Percentiles rank a stretch among this genome's conserved stretches.
Conservation (phyloP, 2,329 filamentous ascomycete genomes). For the Coniella vitis region DNA sequence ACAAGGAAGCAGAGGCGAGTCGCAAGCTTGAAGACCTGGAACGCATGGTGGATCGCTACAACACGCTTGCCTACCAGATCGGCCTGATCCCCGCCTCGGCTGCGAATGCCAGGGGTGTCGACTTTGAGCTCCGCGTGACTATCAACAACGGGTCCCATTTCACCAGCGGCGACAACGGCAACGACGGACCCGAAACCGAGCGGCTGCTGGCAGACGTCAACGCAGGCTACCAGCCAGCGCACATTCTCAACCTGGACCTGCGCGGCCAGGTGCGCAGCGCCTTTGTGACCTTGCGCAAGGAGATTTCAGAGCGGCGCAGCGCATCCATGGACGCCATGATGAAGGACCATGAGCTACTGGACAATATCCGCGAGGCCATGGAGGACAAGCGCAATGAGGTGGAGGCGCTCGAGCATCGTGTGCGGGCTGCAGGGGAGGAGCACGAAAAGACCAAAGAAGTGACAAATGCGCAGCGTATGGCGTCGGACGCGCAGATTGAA, state of each 20-base stretch:
- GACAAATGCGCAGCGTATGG: constrained; percentile 79
- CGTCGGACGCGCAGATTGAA: constrained; percentile 89
- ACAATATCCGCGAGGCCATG: constrained; percentile 93
- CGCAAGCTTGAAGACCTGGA: constrained; percentile 89
- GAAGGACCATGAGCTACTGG: constrained; percentile 87
- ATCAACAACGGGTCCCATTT: constrained; percentile 75
- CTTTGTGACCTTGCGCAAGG: constrained; percentile 73
- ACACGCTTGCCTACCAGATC: constrained; percentile 89
- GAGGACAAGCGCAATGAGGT: constrained; percentile 93
- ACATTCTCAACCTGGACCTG: constrained; percentile 84
- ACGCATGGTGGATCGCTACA: constrained; percentile 81
- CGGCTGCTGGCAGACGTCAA: constrained; percentile 74
- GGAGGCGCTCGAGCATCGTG: constrained; percentile 81
- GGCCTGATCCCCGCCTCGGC: constrained; percentile 81
- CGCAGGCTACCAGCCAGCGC: constrained; percentile 83
- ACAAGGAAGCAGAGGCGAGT: constrained; percentile 84
- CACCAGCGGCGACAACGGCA: constrained; percentile 44
- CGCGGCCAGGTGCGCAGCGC: constrained; percentile 74
- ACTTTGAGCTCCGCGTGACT: constrained; percentile 81
- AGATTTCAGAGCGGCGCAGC: constrained; percentile 84
- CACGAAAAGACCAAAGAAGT: constrained; percentile 89
- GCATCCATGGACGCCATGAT: constrained; percentile 82
- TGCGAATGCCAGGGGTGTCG: constrained; percentile 72
- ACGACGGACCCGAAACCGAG: constrained; percentile 49
- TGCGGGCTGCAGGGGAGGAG: constrained; percentile 83